Evolutionary conservation across 768 basidiomycete species (phyloP).

Genomic region (Boletus subcaerulescens): DNA sequence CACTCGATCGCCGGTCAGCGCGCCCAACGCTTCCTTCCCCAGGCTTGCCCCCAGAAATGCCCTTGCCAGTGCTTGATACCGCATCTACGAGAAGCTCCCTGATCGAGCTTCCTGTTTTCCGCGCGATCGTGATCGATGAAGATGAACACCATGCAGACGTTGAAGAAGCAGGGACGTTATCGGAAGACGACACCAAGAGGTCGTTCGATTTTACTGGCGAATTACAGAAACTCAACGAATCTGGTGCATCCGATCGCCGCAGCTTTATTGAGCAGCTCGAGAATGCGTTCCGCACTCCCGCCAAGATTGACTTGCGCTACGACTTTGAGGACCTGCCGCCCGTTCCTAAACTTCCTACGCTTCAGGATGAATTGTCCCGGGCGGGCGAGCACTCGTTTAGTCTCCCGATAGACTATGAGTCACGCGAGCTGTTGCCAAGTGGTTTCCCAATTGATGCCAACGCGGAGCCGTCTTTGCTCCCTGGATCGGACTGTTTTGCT

Average conservation of each 20-base stretch:
- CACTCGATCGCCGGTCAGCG: conserved; percentile 16
- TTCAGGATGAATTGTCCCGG: conserved; percentile 28
- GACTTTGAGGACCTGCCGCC: conserved; percentile 50
- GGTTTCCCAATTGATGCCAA: conserved; percentile 27
- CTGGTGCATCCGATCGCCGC: conserved; percentile 60
- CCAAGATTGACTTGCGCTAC: conserved; percentile 58
- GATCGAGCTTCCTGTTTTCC: conserved; percentile 38
- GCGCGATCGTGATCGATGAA: conserved; percentile 45
- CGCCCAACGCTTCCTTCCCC: conserved; percentile 31
- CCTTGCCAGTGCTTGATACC: conserved; percentile 32
- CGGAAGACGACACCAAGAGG: conserved; percentile 69
- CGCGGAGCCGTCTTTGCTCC: conserved; percentile 37
- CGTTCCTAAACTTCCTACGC: conserved; percentile 47
- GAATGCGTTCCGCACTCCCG: conserved; percentile 74
- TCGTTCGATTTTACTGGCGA: conserved; percentile 87
- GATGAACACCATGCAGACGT: conserved; percentile 38
- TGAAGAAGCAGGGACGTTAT: conserved; percentile 41
- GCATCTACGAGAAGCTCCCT: conserved; percentile 9
- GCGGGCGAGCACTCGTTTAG: conserved; percentile 22
- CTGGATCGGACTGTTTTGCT: conserved; percentile 34
- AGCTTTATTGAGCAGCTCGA: conserved; percentile 85
- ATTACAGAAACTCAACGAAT: conserved; percentile 64
- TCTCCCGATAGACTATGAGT: conserved; percentile 14
- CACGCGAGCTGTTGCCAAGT: conserved; percentile 12
- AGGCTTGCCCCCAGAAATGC: conserved; percentile 41